Base-by-base conservation (phyloP, 225 moss, liverwort and hornwort species). In the Climacium dendroides region DNA sequence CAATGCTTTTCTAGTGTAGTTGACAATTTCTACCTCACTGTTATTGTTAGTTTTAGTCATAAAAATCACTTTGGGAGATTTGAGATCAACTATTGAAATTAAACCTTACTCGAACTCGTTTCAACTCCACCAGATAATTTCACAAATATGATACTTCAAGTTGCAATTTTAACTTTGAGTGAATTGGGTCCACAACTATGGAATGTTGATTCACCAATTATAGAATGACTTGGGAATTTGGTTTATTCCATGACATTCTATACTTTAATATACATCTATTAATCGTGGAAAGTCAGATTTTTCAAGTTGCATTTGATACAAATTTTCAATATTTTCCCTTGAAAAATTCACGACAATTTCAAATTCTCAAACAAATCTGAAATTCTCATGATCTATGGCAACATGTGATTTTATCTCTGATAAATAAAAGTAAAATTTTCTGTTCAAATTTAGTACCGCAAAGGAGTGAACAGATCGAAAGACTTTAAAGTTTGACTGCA, bases 101-200 rank as follows among this genome's bases (percentile, higher is more conserved):
- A 35, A 35, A 64, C 8, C 9, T 65, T 65, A 35, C 10, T n/a
- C 11, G 7, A 4, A 6, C 5, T 11, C 32, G 50, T 20, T 14
- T 74, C 22, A 13, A 75, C 14, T 74, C 14, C 5, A 9, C 50
- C 11, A 34, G 2, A 52, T 8, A 8, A 23, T 22, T 35, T 2
- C 1, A 5, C 0, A 12, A 34, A 34, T 32, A n/a, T 50, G 11
- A 45, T n/a, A 34, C 19, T 13, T 0, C 19, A 7, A 12, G 3
- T 11, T 74, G 34, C 22, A 52, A 52, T 22, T 74, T 22, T 8
- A 34, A 52, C 13, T 74, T 22, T 74, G 20, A 1, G 0, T 5
- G 11, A 48, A 6, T 45, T 45, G 45, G 45, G 45, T 45, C 32
- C 2, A 19, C 11, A 19, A 48, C 32, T 1, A 48, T 0, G 0